Conservation (phyloP, 768 basidiomycete species). For the Leccinum disarticulatum region DNA sequence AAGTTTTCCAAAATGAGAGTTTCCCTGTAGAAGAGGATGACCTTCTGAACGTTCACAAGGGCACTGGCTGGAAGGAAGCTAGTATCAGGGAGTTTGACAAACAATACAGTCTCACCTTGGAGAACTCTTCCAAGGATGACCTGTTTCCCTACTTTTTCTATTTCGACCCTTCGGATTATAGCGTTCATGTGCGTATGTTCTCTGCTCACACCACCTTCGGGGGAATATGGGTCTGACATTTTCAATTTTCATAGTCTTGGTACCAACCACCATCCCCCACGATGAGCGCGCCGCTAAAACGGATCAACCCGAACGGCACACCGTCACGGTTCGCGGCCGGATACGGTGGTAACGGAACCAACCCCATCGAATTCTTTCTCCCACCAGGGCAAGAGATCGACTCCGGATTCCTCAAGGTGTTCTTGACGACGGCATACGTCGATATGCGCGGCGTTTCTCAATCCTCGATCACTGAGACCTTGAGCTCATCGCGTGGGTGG, state of each 20-base stretch:
- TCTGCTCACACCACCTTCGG: not conserved
- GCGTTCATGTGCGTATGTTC: conserved; percentile 11
- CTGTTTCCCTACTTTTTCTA: conserved; percentile 27
- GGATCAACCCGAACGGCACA: not conserved
- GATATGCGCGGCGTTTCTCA: conserved; percentile 19
- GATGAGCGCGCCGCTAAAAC: conserved; percentile 12
- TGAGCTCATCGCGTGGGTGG: not conserved
- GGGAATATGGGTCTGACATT: not conserved
- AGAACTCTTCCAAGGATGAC: conserved; percentile 17
- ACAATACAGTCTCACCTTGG: conserved; percentile 18
- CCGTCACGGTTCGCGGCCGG: conserved; percentile 22
- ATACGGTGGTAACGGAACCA: conserved; percentile 20
- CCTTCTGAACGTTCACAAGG: conserved; percentile 5
- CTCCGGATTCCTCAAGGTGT: no score
- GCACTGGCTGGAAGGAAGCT: conserved; percentile 11
- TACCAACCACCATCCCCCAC: conserved; percentile 11
- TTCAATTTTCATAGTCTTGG: conserved; percentile 10
- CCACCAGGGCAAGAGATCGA: conserved; percentile 1
- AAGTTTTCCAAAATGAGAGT: not conserved
- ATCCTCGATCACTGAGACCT: conserved; percentile 1
- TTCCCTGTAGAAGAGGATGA: conserved; percentile 13
- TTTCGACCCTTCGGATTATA: conserved; percentile 24
- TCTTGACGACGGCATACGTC: conserved; percentile 21
- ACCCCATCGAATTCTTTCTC: conserved; percentile 20
- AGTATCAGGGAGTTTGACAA: conserved; percentile 10